Evolutionary conservation across 768 basidiomycete species (phyloP).

Genomic region (Collybiopsis confluens): DNA sequence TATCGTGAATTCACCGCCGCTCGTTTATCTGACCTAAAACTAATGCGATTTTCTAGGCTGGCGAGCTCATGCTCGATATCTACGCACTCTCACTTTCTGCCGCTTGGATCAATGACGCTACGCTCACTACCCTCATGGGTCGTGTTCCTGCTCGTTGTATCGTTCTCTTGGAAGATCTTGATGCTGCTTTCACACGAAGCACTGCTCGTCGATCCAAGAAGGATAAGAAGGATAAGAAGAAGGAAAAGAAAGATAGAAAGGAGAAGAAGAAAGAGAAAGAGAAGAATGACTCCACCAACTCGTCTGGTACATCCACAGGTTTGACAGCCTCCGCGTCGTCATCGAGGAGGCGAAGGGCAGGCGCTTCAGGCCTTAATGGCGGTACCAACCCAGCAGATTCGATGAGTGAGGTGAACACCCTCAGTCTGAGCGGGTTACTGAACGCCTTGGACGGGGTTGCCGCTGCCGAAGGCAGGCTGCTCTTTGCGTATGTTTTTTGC

Average conservation of each 20-base stretch:
- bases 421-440: conserved; percentile 75
- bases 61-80: conserved; percentile 86
- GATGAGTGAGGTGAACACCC: conserved; percentile 74
- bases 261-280: conserved; percentile 23
- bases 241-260: conserved; percentile 24
- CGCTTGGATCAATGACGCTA: conserved; percentile 86
- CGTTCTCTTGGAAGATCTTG: conserved; percentile 85
- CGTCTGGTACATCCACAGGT: not conserved
- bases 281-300: not conserved
- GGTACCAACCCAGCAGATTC: conserved; percentile 48
- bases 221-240: conserved; percentile 40
- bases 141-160: conserved; percentile 83
- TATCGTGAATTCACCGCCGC: not conserved
- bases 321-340: conserved; percentile 13
- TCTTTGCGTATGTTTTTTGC: conserved; percentile 73
- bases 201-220: conserved; percentile 55
- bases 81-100: conserved; percentile 86
- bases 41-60: conserved; percentile 60
- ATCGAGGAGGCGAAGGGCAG: conserved; percentile 20
- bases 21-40: not conserved
- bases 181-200: conserved; percentile 82
- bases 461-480: conserved; percentile 79
- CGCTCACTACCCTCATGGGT: conserved; percentile 81
- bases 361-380: conserved; percentile 28
- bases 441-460: conserved; percentile 87